A percentile compares a stretch with the other conserved stretches of the same genome.
phyloP scores from a whole-genome alignment of 805 yeast species.

The Ogataea neopini region DNA sequence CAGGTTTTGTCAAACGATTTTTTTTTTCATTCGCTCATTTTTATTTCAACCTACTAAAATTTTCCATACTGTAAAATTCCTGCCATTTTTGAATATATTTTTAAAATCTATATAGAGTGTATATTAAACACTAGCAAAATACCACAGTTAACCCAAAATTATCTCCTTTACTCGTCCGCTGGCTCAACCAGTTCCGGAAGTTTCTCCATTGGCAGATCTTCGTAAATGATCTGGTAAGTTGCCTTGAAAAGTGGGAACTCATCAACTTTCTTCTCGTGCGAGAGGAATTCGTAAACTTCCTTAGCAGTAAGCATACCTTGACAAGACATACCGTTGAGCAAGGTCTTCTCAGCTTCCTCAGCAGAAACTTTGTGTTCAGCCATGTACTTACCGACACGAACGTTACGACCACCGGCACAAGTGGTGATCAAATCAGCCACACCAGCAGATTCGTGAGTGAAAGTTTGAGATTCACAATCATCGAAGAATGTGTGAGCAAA shows the following conservation, averaged over 20 bases:
- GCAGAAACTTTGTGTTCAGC: constrained; percentile 78
- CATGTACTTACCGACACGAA: constrained; percentile 83
- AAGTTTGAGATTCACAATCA: constrained; percentile 70
- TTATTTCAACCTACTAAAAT: too few species aligned
- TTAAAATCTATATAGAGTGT: not conserved
- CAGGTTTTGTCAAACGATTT: not conserved
- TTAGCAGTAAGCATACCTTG: constrained; percentile 91
- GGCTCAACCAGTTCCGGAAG: constrained; percentile 71
- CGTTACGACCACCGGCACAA: constrained; percentile 97
- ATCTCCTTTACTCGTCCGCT: constrained; percentile 28
- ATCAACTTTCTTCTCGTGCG: constrained; percentile 47
- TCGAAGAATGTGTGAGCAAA: constrained; percentile 85
- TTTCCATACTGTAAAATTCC: too few species aligned
- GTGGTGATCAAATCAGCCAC: constrained; percentile 98
- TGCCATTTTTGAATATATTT: constrained; percentile 3
- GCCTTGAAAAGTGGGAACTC: constrained; percentile 84
- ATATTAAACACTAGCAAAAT: not conserved
- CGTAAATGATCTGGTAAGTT: constrained; percentile 82
- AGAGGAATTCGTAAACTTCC: constrained; percentile 87
- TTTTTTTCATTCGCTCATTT: not conserved
- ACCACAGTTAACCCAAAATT: not conserved
- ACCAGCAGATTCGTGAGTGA: constrained; percentile 93
- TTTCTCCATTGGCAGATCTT: constrained; percentile 68
- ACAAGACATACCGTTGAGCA: constrained; percentile 93
- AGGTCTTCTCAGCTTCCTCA: constrained; percentile 76